Evolutionary conservation across 106 monocot species (phyloP), one percentile per base, ranked within the genome.

Genomic region (Dioscorea alata): DNA sequence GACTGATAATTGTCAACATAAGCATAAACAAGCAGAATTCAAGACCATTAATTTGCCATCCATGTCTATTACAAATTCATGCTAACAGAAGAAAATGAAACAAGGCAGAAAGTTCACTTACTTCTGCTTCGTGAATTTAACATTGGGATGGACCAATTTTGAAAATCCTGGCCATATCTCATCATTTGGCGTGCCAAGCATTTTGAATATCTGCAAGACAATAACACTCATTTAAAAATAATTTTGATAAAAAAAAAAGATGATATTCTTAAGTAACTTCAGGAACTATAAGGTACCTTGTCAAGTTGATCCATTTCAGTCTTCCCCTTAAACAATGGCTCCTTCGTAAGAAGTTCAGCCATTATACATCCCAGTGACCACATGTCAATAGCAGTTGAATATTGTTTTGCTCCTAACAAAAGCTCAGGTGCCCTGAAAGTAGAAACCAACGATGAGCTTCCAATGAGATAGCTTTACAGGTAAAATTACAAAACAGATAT

Each of bases 281-380:
- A 16, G 33, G 42, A 22, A 35, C 34, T 34, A 61, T 20, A 16
- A 52, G 4, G 28, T 70, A 94, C 94, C 94, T 94, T 90, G 33
- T 90, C 78, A 57, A 94, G 90, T 58, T 94, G 94, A 80, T 87
- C 90, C 63, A 90, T 69, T 66, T 94, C 94, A 20, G 74, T 82
- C 79, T 87, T 90, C 21, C 94, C 94, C 63, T 77, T 80, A 49
- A 94, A 94, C 20, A 94, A 34, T 57, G 90, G 87, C 62, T 90
- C 90, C 51, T 94, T 94, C 3, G 94, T 80, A 68, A 94, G 76
- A 61, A 94, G 73, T 67, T 94, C 94, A 56, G 90, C 90, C 94
- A 94, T 94, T 73, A 94, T 90, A 66, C 94, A 94, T 2, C 94
- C 94, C 17, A 94, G 57, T 1, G 94, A 90, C 94, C 94, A 94